Evolutionary conservation across 768 basidiomycete species (phyloP).

Genomic region (Tylopilus sp.): DNA sequence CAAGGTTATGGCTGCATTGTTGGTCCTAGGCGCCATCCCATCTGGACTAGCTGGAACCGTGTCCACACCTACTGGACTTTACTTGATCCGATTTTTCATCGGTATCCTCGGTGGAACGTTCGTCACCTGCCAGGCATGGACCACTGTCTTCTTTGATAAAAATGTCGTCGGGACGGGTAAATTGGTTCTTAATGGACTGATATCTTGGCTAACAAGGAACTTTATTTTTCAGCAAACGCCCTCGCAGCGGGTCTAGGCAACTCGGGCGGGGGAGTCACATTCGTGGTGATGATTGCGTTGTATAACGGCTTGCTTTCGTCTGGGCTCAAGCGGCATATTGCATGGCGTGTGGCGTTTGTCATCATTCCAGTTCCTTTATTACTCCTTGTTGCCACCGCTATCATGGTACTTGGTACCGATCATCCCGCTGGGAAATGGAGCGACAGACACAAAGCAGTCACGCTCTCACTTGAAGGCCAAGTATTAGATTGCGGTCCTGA

Average conservation of each 20-base stretch:
- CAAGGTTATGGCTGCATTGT: conserved; percentile 5
- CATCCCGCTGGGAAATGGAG: conserved; percentile 10
- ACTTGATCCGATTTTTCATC: conserved; percentile 53
- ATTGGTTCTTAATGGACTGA: neutral
- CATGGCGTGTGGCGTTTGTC: conserved; percentile 56
- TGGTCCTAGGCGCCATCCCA: conserved; percentile 5
- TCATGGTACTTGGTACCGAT: conserved; percentile 6
- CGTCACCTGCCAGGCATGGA: conserved; percentile 60
- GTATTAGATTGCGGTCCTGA: neutral
- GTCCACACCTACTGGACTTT: conserved; percentile 38
- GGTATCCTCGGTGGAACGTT: conserved; percentile 61
- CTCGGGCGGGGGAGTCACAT: conserved; percentile 6
- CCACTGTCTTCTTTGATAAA: conserved; percentile 58
- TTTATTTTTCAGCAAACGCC: conserved; percentile 5
- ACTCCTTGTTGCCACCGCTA: conserved; percentile 35
- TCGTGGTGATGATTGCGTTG: conserved; percentile 20
- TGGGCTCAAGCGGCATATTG: conserved; percentile 38
- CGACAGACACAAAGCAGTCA: conserved; percentile 7
- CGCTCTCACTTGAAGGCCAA: neutral
- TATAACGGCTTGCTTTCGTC: conserved; percentile 38
- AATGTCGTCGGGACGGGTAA: conserved; percentile 38
- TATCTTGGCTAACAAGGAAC: neutral
- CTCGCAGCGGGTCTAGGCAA: conserved; percentile 2
- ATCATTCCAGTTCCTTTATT: conserved; percentile 56
- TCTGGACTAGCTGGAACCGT: conserved; percentile 28